Evolutionary conservation across 2,329 filamentous ascomycete genomes (phyloP).

Genomic region (Botrytis tulipae): DNA sequence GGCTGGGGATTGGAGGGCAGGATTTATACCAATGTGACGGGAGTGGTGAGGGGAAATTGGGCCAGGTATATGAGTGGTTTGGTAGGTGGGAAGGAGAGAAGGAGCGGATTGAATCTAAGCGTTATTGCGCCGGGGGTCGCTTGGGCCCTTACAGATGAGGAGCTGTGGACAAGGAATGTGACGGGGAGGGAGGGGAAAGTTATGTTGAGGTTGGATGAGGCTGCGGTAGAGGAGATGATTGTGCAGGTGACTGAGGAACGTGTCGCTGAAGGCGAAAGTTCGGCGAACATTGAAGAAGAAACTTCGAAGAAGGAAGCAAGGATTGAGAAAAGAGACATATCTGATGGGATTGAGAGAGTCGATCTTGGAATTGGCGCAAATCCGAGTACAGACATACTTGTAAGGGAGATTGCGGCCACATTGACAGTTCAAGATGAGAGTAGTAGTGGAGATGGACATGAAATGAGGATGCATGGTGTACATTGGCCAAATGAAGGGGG

Average conservation of each 20-base stretch:
- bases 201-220: constrained; percentile 63
- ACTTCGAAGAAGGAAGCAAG: not conserved
- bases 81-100: constrained; percentile 25
- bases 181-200: constrained; percentile 71
- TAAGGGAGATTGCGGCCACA: constrained; percentile 67
- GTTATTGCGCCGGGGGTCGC: constrained; percentile 62
- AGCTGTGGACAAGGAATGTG: constrained; percentile 74
- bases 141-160: constrained; percentile 54
- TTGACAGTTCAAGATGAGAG: constrained; percentile 71
- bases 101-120: constrained; percentile 59
- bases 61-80: constrained; percentile 33
- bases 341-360: constrained; percentile 13
- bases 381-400: constrained; percentile 42
- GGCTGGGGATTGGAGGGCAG: constrained; percentile 24
- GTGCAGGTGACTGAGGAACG: constrained; percentile 22
- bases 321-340: not conserved
- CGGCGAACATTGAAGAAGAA: not conserved
- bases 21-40: constrained; percentile 40
- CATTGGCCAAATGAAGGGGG: constrained; percentile 82
- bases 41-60: constrained; percentile 38
- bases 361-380: constrained; percentile 8
- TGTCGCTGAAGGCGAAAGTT: constrained; percentile 9
- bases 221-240: constrained; percentile 14
- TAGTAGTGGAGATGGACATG: constrained; percentile 70
- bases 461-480: constrained; percentile 76